These are phyloP conservation scores for Linanthus parryae DNA, from an alignment of 148 eudicot genomes.

Conservation along the genomic window DNA sequence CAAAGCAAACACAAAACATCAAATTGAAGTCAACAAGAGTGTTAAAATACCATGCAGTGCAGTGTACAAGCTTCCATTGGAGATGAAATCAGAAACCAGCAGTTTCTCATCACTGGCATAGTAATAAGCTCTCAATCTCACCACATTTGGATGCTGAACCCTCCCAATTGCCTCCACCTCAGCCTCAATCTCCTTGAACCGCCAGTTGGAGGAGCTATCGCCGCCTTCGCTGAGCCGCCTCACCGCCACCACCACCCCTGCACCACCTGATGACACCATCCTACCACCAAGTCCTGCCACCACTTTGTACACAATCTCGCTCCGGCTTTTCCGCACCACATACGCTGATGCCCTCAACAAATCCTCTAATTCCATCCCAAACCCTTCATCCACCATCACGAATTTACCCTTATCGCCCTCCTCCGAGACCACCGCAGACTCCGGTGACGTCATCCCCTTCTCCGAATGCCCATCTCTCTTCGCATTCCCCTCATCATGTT, in stretches of 20 bases:
- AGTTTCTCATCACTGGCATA: conserved; percentile 85
- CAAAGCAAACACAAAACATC: no score
- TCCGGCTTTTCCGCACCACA: conserved; percentile 87
- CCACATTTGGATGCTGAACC: conserved; percentile 66
- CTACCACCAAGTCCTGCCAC: conserved; percentile 64
- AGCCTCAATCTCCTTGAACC: conserved; percentile 67
- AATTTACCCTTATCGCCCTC: conserved; percentile 90
- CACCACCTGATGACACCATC: conserved; percentile 55
- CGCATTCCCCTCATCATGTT: conserved; percentile 30
- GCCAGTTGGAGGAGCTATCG: conserved; percentile 33
- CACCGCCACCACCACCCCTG: conserved; percentile 57
- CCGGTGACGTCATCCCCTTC: no score
- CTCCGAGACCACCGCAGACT: conserved; percentile 26
- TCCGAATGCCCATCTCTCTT: conserved; percentile 23
- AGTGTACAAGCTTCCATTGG: conserved; percentile 75
- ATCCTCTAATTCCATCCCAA: conserved; percentile 90
- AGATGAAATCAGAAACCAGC: conserved; percentile 71
- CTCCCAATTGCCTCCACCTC: conserved; percentile 78
- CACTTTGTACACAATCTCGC: conserved; percentile 86
- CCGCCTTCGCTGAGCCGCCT: conserved; percentile 83
- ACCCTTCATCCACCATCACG: conserved; percentile 66
- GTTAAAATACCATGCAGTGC: conserved; percentile 71
- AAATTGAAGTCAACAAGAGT: no score
- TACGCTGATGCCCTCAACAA: conserved; percentile 95
- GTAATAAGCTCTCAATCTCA: conserved; percentile 82